Base-by-base conservation (phyloP, 2,329 filamentous ascomycete species). In the Arthrocladium fulminans region DNA sequence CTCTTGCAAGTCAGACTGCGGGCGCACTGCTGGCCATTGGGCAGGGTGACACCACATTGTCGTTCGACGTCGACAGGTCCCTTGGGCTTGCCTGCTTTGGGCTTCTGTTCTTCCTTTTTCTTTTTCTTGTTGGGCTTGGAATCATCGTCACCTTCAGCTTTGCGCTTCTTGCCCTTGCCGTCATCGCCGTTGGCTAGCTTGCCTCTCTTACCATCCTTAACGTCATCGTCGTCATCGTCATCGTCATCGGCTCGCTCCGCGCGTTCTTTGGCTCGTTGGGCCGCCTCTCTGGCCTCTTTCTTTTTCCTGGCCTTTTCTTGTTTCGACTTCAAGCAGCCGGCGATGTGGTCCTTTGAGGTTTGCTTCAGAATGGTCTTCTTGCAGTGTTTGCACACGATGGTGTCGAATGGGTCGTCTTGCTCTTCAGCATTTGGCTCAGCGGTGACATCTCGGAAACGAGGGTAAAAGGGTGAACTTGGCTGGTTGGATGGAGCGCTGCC, bases 41-140 rank as follows among this genome's bases (percentile, higher is more conserved):
- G 79, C 48, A 95, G 73, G 19, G 83, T 75, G 30, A 96, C 89
- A 74, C 89, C 89, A 61, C 89, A 96, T 68, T 96, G 89, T 59
- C 85, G 81, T 70, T 95, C 89, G 17, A 96, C 89, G 66, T 96
- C 89, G 34, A 96, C 89, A 2, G 89, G 89, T 0, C 88, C 88
- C 73, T 94, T 94, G 0, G 86, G 84, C 61, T 95, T 95, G 0
- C 86, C 77, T 1, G 78, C 74, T 67, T 94, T 94, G 17, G 82
- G 75, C 64, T 94, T 94, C 1, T 83, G 83, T 61, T 94, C 88
- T 54, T 95, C 88, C 70, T 94, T 94, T 73, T 94, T 94, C 73
- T 94, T 95, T 73, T 94, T 94, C 56, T 82, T 79, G 67, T 90
- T 92, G n/a, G 79, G 76, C 57, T 89, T 71, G 19, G 70, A 74